Evolutionary conservation across 2,329 filamentous ascomycete species (phyloP), one percentile per base, ranked within the genome.

Genomic region (Alternaria postmessia): DNA sequence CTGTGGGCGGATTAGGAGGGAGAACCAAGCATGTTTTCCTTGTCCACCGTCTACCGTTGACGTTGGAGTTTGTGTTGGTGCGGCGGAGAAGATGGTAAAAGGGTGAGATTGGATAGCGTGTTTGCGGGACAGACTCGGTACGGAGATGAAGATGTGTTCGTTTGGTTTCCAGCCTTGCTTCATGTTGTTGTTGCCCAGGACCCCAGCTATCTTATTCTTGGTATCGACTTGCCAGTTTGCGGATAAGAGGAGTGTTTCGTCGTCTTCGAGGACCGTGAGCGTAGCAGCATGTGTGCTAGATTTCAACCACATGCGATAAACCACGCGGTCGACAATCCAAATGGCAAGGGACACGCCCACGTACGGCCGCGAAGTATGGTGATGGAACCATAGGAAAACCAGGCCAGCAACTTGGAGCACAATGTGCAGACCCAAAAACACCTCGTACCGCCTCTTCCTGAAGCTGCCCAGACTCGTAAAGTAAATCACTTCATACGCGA

Each of bases 51-150:
- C n/a, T n/a, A n/a, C n/a, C n/a, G n/a, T n/a, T n/a, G n/a, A n/a
- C n/a, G n/a, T n/a, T n/a, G n/a, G n/a, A n/a, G n/a, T n/a, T n/a
- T n/a, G n/a, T n/a, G n/a, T n/a, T 1, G 86, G 85, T 9, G 87
- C 86, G 0, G 84, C 82, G 3, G 88, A 89, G 16, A 87, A 85
- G 55, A 91, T 89, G 8, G 87, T 90, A 74, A 90, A 90, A 0
- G 88, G 88, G 69, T 91, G 88, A 0, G 87, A 82, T 75, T 90
- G 88, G 1, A 89, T 71, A 3, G 78, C 70, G 67, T 89, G 84
- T 54, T 80, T 83, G 3, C 76, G 74, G 2, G 83, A 84, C 6
- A 90, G 80, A 0, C 77, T 78, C 0, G 88, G 87, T 1, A 90
- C 77, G 1, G 85, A 85, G 57, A 90, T 72, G 74, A 90, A 90